Conservation (phyloP, 345 rosid species). For the Salix dunnii region DNA sequence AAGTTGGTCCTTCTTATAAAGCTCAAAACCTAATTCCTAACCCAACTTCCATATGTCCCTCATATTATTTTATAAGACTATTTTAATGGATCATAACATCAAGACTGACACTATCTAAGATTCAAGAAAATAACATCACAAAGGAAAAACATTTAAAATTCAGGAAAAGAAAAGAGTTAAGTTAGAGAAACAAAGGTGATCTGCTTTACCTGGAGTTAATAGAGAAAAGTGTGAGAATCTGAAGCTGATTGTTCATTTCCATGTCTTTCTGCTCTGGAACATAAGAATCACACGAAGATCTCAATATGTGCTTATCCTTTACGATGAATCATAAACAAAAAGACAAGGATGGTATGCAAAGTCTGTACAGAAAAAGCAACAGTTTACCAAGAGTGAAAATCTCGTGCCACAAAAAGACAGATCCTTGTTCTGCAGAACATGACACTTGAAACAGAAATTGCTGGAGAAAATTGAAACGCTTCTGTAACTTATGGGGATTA, state of each 20-base stretch:
- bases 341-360: not conserved
- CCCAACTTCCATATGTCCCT: no score
- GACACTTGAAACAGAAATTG: not conserved
- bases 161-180: not conserved
- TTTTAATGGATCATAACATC: no score
- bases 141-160: not conserved
- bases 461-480: not conserved
- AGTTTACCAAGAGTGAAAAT: not conserved
- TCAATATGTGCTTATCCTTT: not conserved
- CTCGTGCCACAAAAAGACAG: constrained; percentile 6
- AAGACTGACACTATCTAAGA: no score
- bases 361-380: not conserved
- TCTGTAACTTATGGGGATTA: not conserved
- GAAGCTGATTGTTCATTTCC: not conserved
- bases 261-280: not conserved
- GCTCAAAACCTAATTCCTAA: no score
- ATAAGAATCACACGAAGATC: not conserved
- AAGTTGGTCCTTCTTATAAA: no score
- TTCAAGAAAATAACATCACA: not conserved
- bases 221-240: not conserved
- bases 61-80: no score
- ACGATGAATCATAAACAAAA: not conserved
- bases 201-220: not conserved
- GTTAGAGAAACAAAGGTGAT: not conserved
- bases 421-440: not conserved